Conservation (phyloP, 768 basidiomycete genomes). For the Calocybe indica region DNA sequence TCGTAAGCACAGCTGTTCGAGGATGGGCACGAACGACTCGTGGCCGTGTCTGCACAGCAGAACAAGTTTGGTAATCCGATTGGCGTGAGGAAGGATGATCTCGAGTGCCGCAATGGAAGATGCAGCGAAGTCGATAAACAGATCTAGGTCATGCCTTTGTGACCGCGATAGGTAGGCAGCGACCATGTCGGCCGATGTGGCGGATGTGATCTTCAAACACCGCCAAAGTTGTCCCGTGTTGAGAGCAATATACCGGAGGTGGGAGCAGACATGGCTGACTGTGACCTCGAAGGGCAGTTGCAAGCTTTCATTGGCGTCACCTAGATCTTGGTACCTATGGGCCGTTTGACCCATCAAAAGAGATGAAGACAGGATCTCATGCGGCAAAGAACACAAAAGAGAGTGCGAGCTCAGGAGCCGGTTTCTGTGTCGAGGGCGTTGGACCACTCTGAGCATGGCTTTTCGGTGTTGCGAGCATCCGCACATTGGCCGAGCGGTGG, state of each 20-base stretch:
- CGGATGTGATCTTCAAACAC: neutral
- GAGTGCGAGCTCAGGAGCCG: conserved; percentile 2
- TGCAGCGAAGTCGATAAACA: conserved; percentile 1
- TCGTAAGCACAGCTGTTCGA: conserved; percentile 26
- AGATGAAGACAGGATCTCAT: conserved; percentile 26
- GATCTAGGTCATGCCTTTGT: conserved; percentile 1
- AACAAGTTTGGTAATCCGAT: conserved; percentile 18
- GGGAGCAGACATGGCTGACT: conserved; percentile 1
- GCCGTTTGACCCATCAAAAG: conserved; percentile 21
- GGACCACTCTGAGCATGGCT: no score
- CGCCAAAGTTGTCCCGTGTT: neutral
- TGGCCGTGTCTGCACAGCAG: conserved; percentile 22
- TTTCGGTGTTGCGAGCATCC: no score
- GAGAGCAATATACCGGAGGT: neutral
- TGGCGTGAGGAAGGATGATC: conserved; percentile 32
- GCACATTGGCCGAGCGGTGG: no score
- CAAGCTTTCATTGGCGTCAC: no score
- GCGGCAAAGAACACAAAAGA: conserved; percentile 19
- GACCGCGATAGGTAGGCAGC: neutral
- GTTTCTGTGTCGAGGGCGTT: no score
- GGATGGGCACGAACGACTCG: conserved; percentile 17
- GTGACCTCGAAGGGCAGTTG: neutral
- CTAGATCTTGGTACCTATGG: conserved; percentile 6
- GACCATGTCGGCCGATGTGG: neutral
- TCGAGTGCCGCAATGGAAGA: conserved; percentile 23